Evolutionary conservation across 2,329 filamentous ascomycete species (phyloP), one percentile per base, ranked within the genome.

Genomic region (Hansfordia pulvinata): DNA sequence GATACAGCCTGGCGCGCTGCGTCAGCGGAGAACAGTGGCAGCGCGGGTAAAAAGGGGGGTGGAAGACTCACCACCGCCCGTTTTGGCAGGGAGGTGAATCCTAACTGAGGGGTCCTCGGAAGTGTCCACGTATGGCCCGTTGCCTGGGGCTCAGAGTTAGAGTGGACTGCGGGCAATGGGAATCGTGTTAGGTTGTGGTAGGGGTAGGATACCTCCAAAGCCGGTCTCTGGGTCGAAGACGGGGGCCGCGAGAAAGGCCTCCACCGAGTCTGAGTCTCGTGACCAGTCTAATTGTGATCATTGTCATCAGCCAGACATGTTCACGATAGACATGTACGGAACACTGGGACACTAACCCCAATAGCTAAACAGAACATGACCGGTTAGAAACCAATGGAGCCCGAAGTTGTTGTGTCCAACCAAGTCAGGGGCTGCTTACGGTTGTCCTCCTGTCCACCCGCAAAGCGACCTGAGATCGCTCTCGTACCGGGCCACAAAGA

Each of bases 1-100:
- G 20, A 49, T 32, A 31, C 47, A 50, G n/a, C 40, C 44, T 23
- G 43, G 42, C 11, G 42, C 45, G 8, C 31, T 42, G 12, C 38
- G 35, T 15, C 36, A 38, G 8, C 40, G 33, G 13, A 45, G 16
- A 15, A 13, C 17, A 6, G 25, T 10, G 4, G 17, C 9, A 7
- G 6, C 10, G 10, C 17, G 12, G 10, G 17, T 15, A 9, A 27
- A 11, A 11, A 11, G 19, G 7, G 23, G 13, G 19, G 18, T 11
- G 21, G 14, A 17, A 16, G 16, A 13, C 18, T 22, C 20, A 25
- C 23, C 23, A 25, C 23, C 23, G 17, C 23, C 23, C 9, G 10
- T 25, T 8, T 15, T 12, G 15, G 12, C 23, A 15, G 23, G 23
- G 11, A 25, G 15, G 14, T 25, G 9, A 12, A 12, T 15, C 8